Conservation (phyloP, 106 monocot genomes). For the Dactylorhiza incarnata region DNA sequence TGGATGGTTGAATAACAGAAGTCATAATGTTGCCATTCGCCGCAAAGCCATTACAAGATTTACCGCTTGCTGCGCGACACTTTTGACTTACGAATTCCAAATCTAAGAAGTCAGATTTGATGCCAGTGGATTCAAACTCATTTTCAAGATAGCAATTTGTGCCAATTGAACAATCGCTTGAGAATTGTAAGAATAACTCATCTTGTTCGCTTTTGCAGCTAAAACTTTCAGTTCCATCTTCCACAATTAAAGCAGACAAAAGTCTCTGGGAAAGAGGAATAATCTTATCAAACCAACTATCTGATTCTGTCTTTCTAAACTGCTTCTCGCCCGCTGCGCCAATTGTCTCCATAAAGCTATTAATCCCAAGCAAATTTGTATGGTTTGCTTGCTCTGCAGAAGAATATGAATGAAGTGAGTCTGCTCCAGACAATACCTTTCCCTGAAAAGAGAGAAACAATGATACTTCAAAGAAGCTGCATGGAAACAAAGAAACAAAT, state of each 20-base stretch:
- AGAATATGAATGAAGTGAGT: constrained; percentile 7
- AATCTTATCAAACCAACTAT: constrained; percentile 46
- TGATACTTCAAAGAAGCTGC: neutral
- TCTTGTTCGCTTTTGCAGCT: constrained; percentile 22
- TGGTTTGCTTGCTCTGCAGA: constrained; percentile 12
- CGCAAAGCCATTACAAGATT: constrained; percentile 47
- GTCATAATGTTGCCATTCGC: constrained; percentile 12
- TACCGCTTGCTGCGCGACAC: constrained; percentile 19
- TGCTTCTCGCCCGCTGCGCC: constrained; percentile 15
- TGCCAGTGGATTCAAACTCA: constrained; percentile 8
- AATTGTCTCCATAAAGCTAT: constrained; percentile 7
- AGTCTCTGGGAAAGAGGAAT: constrained; percentile 82
- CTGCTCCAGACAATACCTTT: constrained; percentile 12
- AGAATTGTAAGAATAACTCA: constrained; percentile 21
- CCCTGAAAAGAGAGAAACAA: constrained; percentile 23
- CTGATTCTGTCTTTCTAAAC: constrained; percentile 27
- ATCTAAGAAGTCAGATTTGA: constrained; percentile 24
- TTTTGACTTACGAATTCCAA: constrained; percentile 26
- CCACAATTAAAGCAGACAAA: constrained; percentile 76
- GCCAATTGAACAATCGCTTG: constrained; percentile 26
- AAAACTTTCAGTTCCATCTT: constrained; percentile 35
- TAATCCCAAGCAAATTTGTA: constrained; percentile 8
- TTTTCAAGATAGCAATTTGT: constrained; percentile 18
- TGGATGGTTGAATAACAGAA: constrained; percentile 25
- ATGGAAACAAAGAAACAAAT: constrained; percentile 3